Conservation (phyloP, 257 asterid genomes). For the Eucommia ulmoides region DNA sequence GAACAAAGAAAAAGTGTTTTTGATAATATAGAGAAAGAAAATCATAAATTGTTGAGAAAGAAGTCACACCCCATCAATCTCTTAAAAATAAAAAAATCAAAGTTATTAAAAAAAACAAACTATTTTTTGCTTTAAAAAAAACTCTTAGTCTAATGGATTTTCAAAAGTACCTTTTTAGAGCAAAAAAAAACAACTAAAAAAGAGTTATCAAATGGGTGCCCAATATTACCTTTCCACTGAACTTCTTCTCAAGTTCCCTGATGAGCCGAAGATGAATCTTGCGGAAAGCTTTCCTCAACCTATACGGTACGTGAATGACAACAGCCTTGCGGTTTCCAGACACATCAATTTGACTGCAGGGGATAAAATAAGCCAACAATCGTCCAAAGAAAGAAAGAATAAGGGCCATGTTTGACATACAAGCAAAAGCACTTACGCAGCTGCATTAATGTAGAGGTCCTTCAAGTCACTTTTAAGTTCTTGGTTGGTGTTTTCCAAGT, state of each 20-base stretch:
- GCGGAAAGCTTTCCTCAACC: slow-evolving; percentile 25
- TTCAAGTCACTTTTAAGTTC: slow-evolving; percentile 25
- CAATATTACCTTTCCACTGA: slow-evolving; percentile 20
- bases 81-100: not conserved
- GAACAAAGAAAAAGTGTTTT: no score
- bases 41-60: not conserved
- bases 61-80: not conserved
- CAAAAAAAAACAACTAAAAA: not conserved
- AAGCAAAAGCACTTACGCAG: slow-evolving; percentile 8
- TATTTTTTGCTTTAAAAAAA: no score
- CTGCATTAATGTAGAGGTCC: slow-evolving; percentile 23
- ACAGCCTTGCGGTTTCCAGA: slow-evolving; percentile 19
- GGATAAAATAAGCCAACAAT: not conserved
- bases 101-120: not conserved
- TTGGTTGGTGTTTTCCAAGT: slow-evolving; percentile 22
- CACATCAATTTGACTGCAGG: slow-evolving; percentile 19
- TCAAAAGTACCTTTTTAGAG: not conserved
- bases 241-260: slow-evolving; percentile 21
- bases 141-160: not conserved
- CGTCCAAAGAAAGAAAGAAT: not conserved
- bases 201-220: no score
- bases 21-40: no score
- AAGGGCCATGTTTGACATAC: not conserved
- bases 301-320: slow-evolving; percentile 21
- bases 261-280: slow-evolving; percentile 22